Evolutionary conservation across 768 basidiomycete species (phyloP).

Genomic region (Naganishia onofrii): DNA sequence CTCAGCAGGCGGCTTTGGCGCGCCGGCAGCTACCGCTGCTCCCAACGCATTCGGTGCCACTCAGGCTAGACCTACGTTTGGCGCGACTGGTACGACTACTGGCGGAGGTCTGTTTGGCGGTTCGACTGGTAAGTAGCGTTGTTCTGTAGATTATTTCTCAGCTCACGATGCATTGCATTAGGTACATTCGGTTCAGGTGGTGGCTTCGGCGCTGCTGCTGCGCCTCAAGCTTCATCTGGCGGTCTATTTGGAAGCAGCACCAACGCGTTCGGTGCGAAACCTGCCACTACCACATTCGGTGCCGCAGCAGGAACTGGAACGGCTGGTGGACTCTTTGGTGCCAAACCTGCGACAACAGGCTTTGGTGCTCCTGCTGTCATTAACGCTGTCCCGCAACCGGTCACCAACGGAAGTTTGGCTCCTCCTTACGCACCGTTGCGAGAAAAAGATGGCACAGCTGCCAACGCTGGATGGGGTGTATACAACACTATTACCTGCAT

Average conservation of each 20-base stretch:
- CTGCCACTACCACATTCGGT: conserved; percentile 30
- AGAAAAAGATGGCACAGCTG: conserved; percentile 66
- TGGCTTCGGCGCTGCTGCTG: conserved; percentile 58
- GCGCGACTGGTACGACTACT: conserved; percentile 28
- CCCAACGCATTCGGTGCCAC: conserved; percentile 23
- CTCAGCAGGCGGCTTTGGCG: conserved; percentile 19
- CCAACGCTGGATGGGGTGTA: conserved; percentile 58
- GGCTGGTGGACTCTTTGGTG: conserved; percentile 53
- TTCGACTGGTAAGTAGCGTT: conserved; percentile 21
- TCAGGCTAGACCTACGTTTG: conserved; percentile 31
- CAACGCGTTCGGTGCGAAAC: conserved; percentile 31
- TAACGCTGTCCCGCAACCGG: conserved; percentile 24
- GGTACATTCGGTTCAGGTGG: conserved; percentile 40
- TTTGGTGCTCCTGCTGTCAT: conserved; percentile 55
- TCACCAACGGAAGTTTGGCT: conserved; percentile 26
- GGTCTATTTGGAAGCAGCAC: conserved; percentile 40
- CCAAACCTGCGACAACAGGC: conserved; percentile 53
- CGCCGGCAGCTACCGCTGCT: neutral
- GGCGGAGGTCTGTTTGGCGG: conserved; percentile 36
- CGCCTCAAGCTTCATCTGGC: conserved; percentile 45
- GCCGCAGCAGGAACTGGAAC: conserved; percentile 28
- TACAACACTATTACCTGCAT: conserved; percentile 81
- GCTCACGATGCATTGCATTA: conserved; percentile 12
- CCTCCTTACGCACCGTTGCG: conserved; percentile 30
- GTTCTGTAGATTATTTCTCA: neutral